Percentiles rank a stretch among this genome's conserved stretches.
Conservation (phyloP, 148 eudicot genomes). For the Drosera capensis region DNA sequence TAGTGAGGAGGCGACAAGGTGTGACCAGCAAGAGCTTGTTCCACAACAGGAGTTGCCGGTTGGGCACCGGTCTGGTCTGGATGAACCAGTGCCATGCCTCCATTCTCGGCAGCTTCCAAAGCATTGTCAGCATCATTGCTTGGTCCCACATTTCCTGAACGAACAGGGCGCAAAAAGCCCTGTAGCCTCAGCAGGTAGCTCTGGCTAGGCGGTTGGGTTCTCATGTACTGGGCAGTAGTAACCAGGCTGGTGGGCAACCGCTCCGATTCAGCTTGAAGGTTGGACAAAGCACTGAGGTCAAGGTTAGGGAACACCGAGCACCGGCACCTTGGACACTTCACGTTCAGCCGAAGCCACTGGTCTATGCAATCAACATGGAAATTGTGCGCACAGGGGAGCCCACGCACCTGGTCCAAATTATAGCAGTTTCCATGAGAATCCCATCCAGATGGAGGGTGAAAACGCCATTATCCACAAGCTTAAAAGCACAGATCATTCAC, state of each 20-base stretch:
- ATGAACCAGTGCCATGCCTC: slow-evolving; percentile 15
- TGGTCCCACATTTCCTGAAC: slow-evolving; percentile 34
- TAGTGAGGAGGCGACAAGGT: slow-evolving; percentile 17
- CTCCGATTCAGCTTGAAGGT: slow-evolving; percentile 56
- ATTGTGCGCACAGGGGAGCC: slow-evolving; percentile 96
- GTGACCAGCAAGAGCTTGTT: slow-evolving; percentile 10
- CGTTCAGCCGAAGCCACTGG: slow-evolving; percentile 85
- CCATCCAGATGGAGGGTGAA: no score
- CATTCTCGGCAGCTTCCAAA: slow-evolving; percentile 39
- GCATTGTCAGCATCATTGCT: slow-evolving; percentile 24
- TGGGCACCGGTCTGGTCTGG: slow-evolving; percentile 5
- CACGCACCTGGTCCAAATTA: slow-evolving; percentile 56
- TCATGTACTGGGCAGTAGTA: slow-evolving; percentile 38
- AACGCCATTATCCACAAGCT: no score
- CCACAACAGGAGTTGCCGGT: slow-evolving; percentile 5
- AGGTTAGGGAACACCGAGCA: slow-evolving; percentile 89
- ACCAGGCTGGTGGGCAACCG: slow-evolving; percentile 33
- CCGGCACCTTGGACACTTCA: slow-evolving; percentile 93
- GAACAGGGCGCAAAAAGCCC: slow-evolving; percentile 53
- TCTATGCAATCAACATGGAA: slow-evolving; percentile 95
- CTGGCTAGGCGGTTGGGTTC: slow-evolving; percentile 69
- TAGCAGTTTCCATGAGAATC: no score
- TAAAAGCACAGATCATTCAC: no score
- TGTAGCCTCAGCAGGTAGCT: slow-evolving; percentile 69
- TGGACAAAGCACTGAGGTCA: slow-evolving; percentile 75